Percentiles rank a stretch among this genome's conserved stretches.
Conservation (phyloP, 2,329 filamentous ascomycete species). For the Xylariales sp. region DNA sequence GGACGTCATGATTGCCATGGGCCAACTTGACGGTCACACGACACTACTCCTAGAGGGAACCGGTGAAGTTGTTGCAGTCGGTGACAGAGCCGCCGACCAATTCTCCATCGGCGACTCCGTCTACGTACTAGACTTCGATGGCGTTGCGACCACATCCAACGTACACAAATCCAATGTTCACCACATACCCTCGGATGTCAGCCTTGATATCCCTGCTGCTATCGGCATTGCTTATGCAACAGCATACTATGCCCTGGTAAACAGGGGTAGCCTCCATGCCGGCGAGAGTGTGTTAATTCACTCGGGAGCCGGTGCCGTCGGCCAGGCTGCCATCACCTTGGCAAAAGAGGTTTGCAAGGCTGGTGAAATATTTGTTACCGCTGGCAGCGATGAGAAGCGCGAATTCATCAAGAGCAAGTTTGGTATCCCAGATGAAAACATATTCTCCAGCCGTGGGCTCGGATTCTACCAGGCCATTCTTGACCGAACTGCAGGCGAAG, state of each 20-base stretch:
- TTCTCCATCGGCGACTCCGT: background rate
- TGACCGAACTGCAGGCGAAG: slow-evolving; percentile 6
- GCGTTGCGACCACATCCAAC: background rate
- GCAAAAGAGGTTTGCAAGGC: background rate
- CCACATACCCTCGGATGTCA: background rate
- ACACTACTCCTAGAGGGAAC: slow-evolving; percentile 5
- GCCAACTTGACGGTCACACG: slow-evolving; percentile 1
- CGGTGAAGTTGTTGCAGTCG: slow-evolving; percentile 8
- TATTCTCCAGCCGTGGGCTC: slow-evolving; percentile 16
- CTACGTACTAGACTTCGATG: background rate
- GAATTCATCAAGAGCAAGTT: slow-evolving; percentile 15
- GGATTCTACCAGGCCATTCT: slow-evolving; percentile 16
- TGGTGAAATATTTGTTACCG: slow-evolving; percentile 19
- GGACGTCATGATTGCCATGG: slow-evolving; percentile 2
- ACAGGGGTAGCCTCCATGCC: background rate
- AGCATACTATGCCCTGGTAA: background rate
- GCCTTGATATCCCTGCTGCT: background rate
- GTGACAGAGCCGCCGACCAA: background rate
- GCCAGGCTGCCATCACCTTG: background rate
- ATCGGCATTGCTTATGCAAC: background rate
- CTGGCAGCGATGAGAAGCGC: slow-evolving; percentile 17
- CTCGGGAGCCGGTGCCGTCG: slow-evolving; percentile 9
- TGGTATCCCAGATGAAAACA: slow-evolving; percentile 16
- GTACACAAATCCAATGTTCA: background rate
- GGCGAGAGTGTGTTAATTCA: slow-evolving; percentile 9